Conservation (phyloP, 1,284 basidiomycete species). For the Ganoderma lingzhi region DNA sequence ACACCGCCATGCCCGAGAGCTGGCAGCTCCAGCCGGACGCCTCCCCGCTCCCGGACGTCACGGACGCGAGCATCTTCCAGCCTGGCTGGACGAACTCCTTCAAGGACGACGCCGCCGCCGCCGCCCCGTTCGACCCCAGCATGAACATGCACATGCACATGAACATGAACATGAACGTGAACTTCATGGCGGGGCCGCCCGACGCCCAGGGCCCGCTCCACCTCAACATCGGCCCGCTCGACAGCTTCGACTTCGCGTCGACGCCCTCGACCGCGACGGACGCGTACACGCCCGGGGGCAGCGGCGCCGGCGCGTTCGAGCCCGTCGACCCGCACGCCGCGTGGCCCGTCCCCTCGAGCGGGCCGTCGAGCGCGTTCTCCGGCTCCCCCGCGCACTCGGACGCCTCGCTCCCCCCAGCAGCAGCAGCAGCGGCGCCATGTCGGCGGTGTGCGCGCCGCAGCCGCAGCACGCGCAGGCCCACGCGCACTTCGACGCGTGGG, state of each 20-base stretch:
- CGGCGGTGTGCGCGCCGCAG: constrained; percentile 26
- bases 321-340: constrained; percentile 38
- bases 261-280: constrained; percentile 27
- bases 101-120: constrained; percentile 43
- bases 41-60: constrained; percentile 59
- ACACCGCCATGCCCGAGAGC: constrained; percentile 34
- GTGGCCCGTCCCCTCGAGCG: constrained; percentile 29
- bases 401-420: constrained; percentile 37
- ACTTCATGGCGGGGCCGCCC: constrained; percentile 37
- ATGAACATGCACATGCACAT: too few relatives aligned
- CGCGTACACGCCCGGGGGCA: constrained; percentile 20
- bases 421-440: background rate
- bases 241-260: constrained; percentile 28
- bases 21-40: constrained; percentile 48
- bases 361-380: constrained; percentile 53
- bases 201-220: constrained; percentile 34
- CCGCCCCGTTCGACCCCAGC: constrained; percentile 11
- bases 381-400: constrained; percentile 55
- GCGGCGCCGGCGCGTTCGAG: constrained; percentile 15
- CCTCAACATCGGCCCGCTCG: constrained; percentile 30
- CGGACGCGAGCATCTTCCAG: constrained; percentile 57
- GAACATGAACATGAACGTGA: background rate
- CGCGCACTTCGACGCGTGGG: constrained; percentile 24
- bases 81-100: constrained; percentile 44
- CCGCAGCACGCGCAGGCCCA: constrained; percentile 28